phyloP scores from a whole-genome alignment of 306 rosid genomes.

The Prunus persica region DNA sequence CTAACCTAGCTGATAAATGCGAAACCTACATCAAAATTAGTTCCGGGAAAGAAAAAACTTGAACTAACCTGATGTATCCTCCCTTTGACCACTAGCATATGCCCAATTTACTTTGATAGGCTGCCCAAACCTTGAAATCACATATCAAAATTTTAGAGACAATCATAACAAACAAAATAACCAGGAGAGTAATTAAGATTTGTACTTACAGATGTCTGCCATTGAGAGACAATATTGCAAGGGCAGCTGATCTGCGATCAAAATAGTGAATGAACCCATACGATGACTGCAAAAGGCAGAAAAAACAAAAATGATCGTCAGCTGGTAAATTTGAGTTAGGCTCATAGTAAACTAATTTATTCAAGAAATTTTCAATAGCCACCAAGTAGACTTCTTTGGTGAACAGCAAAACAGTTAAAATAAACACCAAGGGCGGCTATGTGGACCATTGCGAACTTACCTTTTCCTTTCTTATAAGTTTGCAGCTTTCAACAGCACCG shows the following conservation, averaged over 20 bases:
- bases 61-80: constrained; percentile 95
- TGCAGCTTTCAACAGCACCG: constrained; percentile 92
- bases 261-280: constrained; percentile 93
- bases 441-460: constrained; percentile 30
- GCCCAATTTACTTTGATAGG: constrained; percentile 99
- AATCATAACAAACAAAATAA: constrained; percentile 11
- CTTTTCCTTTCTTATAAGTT: constrained; percentile 94
- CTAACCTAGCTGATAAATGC: constrained; percentile 14
- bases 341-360: not conserved
- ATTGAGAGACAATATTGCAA: constrained; percentile 85
- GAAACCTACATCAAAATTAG: not conserved
- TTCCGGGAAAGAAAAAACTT: not conserved
- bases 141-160: constrained; percentile 22
- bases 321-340: not conserved
- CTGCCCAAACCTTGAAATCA: constrained; percentile 83
- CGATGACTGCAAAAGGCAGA: constrained; percentile 75
- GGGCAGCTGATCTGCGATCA: constrained; percentile 95
- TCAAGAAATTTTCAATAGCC: not conserved
- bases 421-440: not conserved
- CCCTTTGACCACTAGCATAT: constrained; percentile 97
- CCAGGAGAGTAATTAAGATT: not conserved
- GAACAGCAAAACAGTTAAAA: not conserved
- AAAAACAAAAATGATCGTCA: constrained; percentile 11
- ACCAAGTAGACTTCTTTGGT: not conserved
- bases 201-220: constrained; percentile 92